Percentiles rank a stretch among this genome's conserved stretches.
Evolutionary conservation across 2,329 filamentous ascomycete species (phyloP).

Genomic region (Orbilia javanica): DNA sequence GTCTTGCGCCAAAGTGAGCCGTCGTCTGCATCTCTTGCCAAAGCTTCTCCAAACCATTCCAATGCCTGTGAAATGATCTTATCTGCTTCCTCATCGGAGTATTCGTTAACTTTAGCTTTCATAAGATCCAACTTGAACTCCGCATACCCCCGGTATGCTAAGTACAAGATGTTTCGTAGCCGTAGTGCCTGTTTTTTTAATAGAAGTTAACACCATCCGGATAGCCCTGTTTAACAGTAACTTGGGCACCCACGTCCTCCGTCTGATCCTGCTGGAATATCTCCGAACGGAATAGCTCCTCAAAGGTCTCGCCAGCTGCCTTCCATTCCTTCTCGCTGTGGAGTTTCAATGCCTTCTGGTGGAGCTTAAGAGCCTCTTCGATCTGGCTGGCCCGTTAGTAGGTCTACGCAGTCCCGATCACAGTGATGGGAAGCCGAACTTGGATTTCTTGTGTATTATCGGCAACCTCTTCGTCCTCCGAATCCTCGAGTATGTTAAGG

Average conservation of each 20-base stretch:
- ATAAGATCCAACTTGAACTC: constrained; percentile 85
- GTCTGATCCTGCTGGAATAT: constrained; percentile 81
- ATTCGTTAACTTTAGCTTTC: constrained; percentile 64
- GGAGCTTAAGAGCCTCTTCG: constrained; percentile 94
- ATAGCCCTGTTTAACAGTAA: constrained; percentile 77
- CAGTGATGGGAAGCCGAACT: constrained; percentile 63
- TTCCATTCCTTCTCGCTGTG: constrained; percentile 84
- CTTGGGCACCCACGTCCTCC: constrained; percentile 67
- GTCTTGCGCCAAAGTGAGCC: constrained; percentile 61
- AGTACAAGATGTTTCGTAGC: constrained; percentile 75
- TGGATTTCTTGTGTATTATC: constrained; percentile 97
- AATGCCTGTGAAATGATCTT: constrained; percentile 63
- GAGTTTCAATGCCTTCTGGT: constrained; percentile 88
- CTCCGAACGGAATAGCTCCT: constrained; percentile 86
- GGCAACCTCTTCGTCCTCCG: constrained; percentile 87
- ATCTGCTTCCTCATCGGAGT: constrained; percentile 63
- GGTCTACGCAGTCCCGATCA: constrained; percentile 44
- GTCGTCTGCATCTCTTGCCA: constrained; percentile 61
- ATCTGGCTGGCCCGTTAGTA: constrained; percentile 70
- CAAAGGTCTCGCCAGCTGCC: constrained; percentile 84
- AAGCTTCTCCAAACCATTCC: constrained; percentile 61
- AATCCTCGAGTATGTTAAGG: constrained; percentile 93
- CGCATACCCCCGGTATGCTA: constrained; percentile 95
- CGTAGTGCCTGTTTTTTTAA: constrained; percentile 51
- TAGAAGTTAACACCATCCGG: constrained; percentile 80